A percentile compares a stretch with the other conserved stretches of the same genome.
phyloP scores from a whole-genome alignment of 2,329 filamentous ascomycete genomes.

The Colletotrichum gigasporum region DNA sequence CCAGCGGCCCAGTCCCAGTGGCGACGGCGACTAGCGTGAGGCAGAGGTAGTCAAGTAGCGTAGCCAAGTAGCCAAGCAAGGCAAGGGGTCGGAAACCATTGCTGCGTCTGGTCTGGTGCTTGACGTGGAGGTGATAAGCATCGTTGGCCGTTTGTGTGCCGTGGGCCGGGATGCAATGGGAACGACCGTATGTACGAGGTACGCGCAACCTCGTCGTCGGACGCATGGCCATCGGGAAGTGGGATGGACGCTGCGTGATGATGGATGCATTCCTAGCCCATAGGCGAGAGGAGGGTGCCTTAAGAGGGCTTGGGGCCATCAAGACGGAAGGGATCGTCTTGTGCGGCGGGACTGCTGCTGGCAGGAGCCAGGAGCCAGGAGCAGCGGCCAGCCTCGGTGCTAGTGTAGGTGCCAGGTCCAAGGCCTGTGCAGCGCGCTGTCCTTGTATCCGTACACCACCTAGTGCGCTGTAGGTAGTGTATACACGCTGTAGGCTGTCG shows the following conservation, averaged over 20 bases:
- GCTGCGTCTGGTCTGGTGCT: not conserved
- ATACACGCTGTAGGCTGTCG: not conserved
- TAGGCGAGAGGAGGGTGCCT: not conserved
- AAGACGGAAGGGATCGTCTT: not conserved
- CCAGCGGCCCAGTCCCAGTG: too few species aligned
- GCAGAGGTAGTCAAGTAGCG: not conserved
- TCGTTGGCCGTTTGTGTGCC: constrained; percentile 4
- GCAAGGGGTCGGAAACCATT: constrained; percentile 8
- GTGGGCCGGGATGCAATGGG: not conserved
- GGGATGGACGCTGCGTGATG: constrained; percentile 15
- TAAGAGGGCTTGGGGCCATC: not conserved
- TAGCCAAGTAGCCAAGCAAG: constrained; percentile 3
- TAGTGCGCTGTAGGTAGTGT: not conserved
- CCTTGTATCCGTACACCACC: not conserved
- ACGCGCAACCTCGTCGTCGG: not conserved
- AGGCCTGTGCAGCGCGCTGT: not conserved
- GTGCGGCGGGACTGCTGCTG: not conserved
- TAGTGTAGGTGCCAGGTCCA: too few species aligned
- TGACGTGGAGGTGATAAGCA: constrained; percentile 8
- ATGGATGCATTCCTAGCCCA: constrained; percentile 16
- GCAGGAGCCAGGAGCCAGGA: too few species aligned
- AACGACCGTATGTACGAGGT: too few species aligned
- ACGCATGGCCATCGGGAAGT: constrained; percentile 19
- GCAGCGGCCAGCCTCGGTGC: too few species aligned
- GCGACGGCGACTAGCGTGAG: not conserved